These are phyloP conservation scores for Ceratobasidium papillatum DNA, from an alignment of 1,284 basidiomycete species.

Conservation along the genomic window DNA sequence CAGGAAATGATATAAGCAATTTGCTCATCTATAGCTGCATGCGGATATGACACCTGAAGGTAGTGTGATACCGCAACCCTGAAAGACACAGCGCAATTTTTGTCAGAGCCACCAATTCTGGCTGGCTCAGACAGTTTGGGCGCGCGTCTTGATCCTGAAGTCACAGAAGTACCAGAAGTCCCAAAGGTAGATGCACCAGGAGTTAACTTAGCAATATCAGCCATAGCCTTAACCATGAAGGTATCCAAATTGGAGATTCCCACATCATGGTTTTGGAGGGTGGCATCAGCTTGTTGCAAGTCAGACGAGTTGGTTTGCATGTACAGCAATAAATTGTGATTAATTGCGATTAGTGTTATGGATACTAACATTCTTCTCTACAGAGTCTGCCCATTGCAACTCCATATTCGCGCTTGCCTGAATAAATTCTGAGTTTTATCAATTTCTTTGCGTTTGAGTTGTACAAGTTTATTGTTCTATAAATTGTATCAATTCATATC, in stretches of 20 bases:
- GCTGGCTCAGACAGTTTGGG: background rate
- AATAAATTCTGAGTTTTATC: too few species aligned
- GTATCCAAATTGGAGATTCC: background rate
- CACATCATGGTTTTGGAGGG: background rate
- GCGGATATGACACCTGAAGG: background rate
- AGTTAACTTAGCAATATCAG: background rate
- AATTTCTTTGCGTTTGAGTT: too few species aligned
- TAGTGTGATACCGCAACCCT: background rate
- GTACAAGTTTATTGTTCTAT: too few species aligned
- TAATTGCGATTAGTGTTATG: too few species aligned
- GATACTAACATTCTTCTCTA: too few species aligned
- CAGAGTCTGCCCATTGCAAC: too few species aligned
- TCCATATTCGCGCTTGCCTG: too few species aligned
- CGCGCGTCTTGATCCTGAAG: too few species aligned
- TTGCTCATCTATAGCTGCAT: background rate
- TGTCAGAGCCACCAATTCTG: background rate
- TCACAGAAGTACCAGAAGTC: background rate
- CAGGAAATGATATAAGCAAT: slow-evolving; percentile 4
- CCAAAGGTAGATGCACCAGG: background rate
- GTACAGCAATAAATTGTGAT: too few species aligned
- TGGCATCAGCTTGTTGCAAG: background rate
- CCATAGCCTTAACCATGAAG: background rate
- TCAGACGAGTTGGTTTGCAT: too few species aligned
- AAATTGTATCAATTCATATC: too few species aligned
- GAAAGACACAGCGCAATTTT: background rate